Conservation (phyloP, 169 alveolate species). For the Amoebophrya sp. region DNA sequence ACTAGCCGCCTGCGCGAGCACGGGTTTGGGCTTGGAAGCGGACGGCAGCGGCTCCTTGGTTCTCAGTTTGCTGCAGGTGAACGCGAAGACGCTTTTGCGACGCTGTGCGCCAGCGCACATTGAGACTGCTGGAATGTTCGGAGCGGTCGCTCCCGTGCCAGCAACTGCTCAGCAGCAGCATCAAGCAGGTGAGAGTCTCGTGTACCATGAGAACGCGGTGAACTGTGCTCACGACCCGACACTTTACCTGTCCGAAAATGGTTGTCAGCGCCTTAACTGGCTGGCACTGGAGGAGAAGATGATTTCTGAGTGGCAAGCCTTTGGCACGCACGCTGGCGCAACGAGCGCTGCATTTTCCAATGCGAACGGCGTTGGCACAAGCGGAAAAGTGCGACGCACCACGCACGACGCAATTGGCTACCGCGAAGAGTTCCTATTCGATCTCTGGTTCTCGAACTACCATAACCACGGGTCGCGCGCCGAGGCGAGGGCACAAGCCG, state of each 20-base stretch:
- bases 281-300: not conserved
- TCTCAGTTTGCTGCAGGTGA: not conserved
- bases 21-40: not conserved
- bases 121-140: not conserved
- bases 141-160: not conserved
- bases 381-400: no score
- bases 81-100: conserved; percentile 6
- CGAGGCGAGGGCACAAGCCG: not conserved
- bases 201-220: not conserved
- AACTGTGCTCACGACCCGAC: not conserved
- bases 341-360: no score
- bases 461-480: not conserved
- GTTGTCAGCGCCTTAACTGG: not conserved
- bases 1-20: not conserved
- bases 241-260: not conserved
- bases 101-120: no score
- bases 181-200: not conserved
- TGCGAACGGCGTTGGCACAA: no score
- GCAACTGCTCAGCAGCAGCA: not conserved
- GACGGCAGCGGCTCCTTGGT: not conserved
- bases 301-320: not conserved
- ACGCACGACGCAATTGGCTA: not conserved
- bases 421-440: not conserved
- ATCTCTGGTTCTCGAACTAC: not conserved
- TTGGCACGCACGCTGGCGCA: not conserved